These are phyloP conservation scores for Blastobotrys apis DNA, from an alignment of 1,139 yeast species.

Conservation along the genomic window DNA sequence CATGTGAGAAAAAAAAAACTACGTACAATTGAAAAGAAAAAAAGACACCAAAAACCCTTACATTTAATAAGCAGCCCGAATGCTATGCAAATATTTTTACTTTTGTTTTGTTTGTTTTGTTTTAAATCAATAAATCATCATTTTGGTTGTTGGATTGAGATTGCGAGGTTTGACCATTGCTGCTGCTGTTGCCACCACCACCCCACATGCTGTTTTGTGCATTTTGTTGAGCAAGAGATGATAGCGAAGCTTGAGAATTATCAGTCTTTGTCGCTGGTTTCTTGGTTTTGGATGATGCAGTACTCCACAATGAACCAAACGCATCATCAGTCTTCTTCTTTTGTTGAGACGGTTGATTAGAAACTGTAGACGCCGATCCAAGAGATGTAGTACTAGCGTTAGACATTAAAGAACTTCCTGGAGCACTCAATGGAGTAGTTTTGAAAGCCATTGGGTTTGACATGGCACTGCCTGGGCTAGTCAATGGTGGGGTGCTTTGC, in stretches of 20 bases:
- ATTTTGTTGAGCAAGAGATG: slow-evolving; percentile 32
- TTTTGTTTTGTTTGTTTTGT: no score
- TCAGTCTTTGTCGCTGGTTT: slow-evolving; percentile 12
- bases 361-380: slow-evolving; percentile 22
- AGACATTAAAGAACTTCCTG: slow-evolving; percentile 11
- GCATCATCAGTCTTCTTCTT: slow-evolving; percentile 52
- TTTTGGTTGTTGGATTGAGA: slow-evolving; percentile 2
- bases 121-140: slow-evolving; percentile 30
- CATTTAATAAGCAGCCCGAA: no score
- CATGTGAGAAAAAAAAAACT: neutral
- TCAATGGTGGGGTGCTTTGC: slow-evolving; percentile 35
- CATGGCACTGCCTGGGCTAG: slow-evolving; percentile 23
- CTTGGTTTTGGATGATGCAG: slow-evolving; percentile 48
- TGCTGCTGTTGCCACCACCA: slow-evolving; percentile 21
- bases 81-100: no score
- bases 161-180: neutral
- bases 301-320: slow-evolving; percentile 72
- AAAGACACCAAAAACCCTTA: no score
- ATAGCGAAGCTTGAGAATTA: slow-evolving; percentile 20
- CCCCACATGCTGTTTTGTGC: slow-evolving; percentile 35
- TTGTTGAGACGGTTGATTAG: slow-evolving; percentile 37
- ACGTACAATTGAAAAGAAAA: slow-evolving; percentile 4
- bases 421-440: slow-evolving; percentile 4
- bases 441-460: slow-evolving; percentile 7
- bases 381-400: slow-evolving; percentile 9